Evolutionary conservation across 768 basidiomycete species (phyloP), one percentile per base, ranked within the genome.

Genomic region (Russula earlei): DNA sequence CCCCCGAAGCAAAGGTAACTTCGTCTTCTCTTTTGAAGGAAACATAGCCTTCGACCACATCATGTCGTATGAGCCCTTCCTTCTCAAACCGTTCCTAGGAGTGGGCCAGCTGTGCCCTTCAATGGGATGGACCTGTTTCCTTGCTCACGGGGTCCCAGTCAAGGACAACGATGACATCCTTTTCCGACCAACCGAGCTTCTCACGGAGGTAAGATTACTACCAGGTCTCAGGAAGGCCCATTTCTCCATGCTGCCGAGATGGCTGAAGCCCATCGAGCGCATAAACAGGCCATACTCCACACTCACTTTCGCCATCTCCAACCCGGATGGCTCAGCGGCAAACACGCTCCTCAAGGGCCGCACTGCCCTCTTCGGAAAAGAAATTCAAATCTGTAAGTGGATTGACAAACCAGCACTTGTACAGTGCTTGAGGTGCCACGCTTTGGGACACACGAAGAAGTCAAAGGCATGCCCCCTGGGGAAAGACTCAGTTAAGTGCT

Each of bases 81-180:
- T 45, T 0, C 44, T 45, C 0, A 1, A 7, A 0, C 44, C 25
- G 0, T n/a, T 45, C 10, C 8, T 3, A 2, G 44, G 44, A n/a
- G 9, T 2, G 9, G 44, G 44, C 0, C 15, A 29, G 12, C 25
- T 45, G 0, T n/a, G 27, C 44, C 44, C 44, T 0, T 29, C 15
- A 0, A 15, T 45, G 17, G 44, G 44, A 0, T 45, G 44, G 44
- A 45, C 44, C 1, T 4, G 44, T 8, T 2, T 45, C 27, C n/a
- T 45, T 5, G 27, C 4, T 0, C 27, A 45, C 0, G 44, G 25
- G 0, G 44, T 45, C 25, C 44, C 44, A 2, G 10, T 12, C 1
- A 10, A 4, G 2, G 27, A 31, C 3, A 8, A 29, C 10, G 8
- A 17, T 1, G 27, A 5, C 0, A 0, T 2, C 3, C 0, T 5